Evolutionary conservation across 2,329 filamentous ascomycete species (phyloP).

Genomic region (Fusarium marasasianum): DNA sequence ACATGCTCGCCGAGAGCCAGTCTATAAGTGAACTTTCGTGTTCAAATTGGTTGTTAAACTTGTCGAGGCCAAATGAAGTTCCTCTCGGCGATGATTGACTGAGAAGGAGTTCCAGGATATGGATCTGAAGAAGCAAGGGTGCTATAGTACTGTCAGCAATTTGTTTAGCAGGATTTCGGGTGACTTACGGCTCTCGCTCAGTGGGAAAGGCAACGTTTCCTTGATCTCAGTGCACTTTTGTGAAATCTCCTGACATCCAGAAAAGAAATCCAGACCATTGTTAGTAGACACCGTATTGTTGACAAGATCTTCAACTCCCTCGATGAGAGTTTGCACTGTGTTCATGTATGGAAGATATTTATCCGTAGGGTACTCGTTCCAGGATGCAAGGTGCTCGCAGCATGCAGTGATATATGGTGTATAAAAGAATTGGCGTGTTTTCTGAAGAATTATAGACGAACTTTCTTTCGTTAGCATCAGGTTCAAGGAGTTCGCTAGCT

Average conservation of each 20-base stretch:
- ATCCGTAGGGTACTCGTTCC: slow-evolving; percentile 32
- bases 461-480: slow-evolving; percentile 8
- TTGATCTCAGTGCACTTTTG: slow-evolving; percentile 32
- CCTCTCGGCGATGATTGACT: slow-evolving; percentile 41
- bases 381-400: slow-evolving; percentile 33
- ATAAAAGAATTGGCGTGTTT: slow-evolving; percentile 39
- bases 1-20: slow-evolving; percentile 45
- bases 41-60: slow-evolving; percentile 18
- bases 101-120: slow-evolving; percentile 43
- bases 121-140: slow-evolving; percentile 36
- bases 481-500: fast-evolving
- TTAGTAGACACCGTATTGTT: background rate
- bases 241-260: slow-evolving; percentile 11
- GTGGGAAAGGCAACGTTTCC: slow-evolving; percentile 32
- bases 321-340: slow-evolving; percentile 38
- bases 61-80: slow-evolving; percentile 41
- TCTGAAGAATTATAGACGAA: slow-evolving; percentile 45
- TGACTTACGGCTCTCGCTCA: slow-evolving; percentile 42
- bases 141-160: too few relatives aligned
- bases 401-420: slow-evolving; percentile 38
- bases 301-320: slow-evolving; percentile 40
- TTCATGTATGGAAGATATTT: slow-evolving; percentile 42
- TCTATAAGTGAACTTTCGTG: slow-evolving; percentile 25
- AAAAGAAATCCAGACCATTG: slow-evolving; percentile 1
- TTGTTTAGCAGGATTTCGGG: too few relatives aligned